A percentile compares a stretch with the other conserved stretches of the same genome.
These are phyloP conservation scores for Globisporangium middletonii DNA, from an alignment of 352 stramenopile species.

Conservation along the genomic window DNA sequence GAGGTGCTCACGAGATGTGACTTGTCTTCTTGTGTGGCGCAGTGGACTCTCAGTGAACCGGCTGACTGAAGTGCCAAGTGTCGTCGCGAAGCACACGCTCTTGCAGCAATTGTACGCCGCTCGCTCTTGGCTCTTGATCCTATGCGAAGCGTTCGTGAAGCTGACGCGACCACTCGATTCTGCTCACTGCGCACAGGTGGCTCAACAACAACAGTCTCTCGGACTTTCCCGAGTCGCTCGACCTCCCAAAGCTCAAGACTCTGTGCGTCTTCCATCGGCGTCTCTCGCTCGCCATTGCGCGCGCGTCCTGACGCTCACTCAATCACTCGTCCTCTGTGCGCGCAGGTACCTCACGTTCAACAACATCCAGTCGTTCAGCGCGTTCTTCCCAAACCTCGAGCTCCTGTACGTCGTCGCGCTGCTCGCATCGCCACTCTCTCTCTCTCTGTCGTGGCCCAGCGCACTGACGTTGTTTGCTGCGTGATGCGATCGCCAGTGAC, in stretches of 20 bases:
- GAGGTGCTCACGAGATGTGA: not conserved
- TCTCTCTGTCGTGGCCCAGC: not conserved
- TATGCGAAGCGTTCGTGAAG: not conserved
- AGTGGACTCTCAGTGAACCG: not conserved
- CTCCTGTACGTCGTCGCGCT: not conserved
- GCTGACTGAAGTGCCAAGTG: not conserved
- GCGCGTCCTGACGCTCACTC: no score
- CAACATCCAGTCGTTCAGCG: not conserved
- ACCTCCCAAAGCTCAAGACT: not conserved
- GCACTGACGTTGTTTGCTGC: not conserved
- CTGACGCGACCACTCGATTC: not conserved
- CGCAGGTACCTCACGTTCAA: not conserved
- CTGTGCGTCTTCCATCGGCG: not conserved
- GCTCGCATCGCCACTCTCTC: not conserved
- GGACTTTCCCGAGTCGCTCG: not conserved
- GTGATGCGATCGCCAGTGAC: not conserved
- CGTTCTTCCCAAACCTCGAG: not conserved
- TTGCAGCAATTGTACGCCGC: not conserved
- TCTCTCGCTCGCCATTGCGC: not conserved
- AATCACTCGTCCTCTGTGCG: no score
- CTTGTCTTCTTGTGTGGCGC: not conserved
- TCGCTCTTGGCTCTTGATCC: not conserved
- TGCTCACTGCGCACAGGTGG: not conserved
- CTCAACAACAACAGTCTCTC: slow-evolving; percentile 4
- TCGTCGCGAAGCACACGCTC: not conserved